Percentiles rank a stretch among this genome's conserved stretches.
phyloP scores from a whole-genome alignment of 139 green algal genomes.

The Gonium pectorale region DNA sequence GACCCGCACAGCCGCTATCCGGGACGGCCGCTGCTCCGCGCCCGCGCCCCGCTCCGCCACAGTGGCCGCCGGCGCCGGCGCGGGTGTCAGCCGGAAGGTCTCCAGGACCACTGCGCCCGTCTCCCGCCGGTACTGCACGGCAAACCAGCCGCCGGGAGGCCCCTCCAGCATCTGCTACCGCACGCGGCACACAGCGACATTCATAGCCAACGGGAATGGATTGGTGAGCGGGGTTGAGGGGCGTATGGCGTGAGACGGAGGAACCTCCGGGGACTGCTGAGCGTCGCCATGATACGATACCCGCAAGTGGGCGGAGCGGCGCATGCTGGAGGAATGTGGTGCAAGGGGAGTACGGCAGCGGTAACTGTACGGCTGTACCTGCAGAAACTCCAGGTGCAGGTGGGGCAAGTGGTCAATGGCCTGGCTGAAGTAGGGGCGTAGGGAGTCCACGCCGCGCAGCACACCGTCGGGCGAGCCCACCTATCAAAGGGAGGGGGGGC shows the following conservation, averaged over 20 bases:
- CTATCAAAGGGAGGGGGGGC: background rate
- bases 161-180: background rate
- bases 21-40: background rate
- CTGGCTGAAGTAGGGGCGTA: background rate
- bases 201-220: no score
- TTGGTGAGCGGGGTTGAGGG: no score
- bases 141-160: background rate
- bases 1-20: background rate
- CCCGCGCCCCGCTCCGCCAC: background rate
- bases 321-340: no score
- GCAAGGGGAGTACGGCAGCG: background rate
- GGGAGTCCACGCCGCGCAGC: background rate
- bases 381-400: background rate
- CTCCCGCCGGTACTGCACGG: background rate
- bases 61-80: background rate
- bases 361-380: background rate
- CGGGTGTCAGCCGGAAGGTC: background rate
- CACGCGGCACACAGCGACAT: no score
- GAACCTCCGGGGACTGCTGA: no score
- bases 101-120: background rate
- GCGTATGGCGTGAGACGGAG: no score
- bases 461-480: background rate
- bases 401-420: background rate
- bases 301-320: no score
- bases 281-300: background rate